These are phyloP conservation scores for Primulina eburnea DNA, from an alignment of 257 asterid species.

Conservation along the genomic window DNA sequence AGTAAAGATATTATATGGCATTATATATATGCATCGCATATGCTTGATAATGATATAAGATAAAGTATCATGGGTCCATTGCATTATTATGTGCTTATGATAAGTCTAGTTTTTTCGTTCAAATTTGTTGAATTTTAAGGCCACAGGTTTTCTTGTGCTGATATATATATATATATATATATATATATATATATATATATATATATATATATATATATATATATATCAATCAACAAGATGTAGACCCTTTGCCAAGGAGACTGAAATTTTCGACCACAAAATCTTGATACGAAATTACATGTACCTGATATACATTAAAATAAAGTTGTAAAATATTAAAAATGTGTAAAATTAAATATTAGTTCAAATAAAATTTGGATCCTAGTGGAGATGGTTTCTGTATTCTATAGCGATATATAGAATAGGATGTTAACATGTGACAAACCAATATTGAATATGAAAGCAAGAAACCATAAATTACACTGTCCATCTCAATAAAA, in stretches of 20 bases:
- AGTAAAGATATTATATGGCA: too few relatives aligned
- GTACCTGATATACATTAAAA: not conserved
- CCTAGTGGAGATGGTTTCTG: not conserved
- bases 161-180: too few relatives aligned
- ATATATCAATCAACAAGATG: not conserved
- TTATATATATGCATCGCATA: too few relatives aligned
- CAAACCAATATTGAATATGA: not conserved
- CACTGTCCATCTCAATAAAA: not conserved
- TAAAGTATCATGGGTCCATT: not conserved
- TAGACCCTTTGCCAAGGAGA: not conserved
- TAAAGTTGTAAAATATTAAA: too few relatives aligned
- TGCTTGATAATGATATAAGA: too few relatives aligned
- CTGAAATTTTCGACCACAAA: not conserved
- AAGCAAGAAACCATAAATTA: not conserved
- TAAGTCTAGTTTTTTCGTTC: not conserved
- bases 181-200: too few relatives aligned
- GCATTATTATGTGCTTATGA: not conserved
- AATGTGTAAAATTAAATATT: not conserved
- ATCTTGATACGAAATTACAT: not conserved
- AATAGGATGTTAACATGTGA: not conserved
- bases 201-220: too few relatives aligned
- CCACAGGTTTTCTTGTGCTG: not conserved
- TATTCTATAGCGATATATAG: too few relatives aligned
- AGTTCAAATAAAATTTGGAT: not conserved
- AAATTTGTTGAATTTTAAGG: not conserved